Conservation (phyloP, 805 yeast genomes). For the Barnettozyma populi region DNA sequence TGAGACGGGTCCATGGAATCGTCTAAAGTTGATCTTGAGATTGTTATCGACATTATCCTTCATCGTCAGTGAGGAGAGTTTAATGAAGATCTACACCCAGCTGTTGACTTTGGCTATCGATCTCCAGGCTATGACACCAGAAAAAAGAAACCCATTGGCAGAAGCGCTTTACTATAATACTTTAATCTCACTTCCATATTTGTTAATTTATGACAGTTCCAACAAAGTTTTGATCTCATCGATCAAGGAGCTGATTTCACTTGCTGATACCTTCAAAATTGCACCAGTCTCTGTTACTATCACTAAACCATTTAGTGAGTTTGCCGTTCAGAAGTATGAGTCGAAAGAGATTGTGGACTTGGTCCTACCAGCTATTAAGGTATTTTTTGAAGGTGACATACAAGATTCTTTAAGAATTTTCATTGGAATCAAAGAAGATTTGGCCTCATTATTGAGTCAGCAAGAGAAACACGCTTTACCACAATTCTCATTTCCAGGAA, state of each 20-base stretch:
- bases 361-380: slow-evolving; percentile 42
- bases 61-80: slow-evolving; percentile 47
- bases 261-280: slow-evolving; percentile 38
- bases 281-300: slow-evolving; percentile 18
- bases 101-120: slow-evolving; percentile 52
- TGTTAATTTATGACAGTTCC: slow-evolving; percentile 39
- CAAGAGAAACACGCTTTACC: slow-evolving; percentile 19
- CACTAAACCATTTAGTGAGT: slow-evolving; percentile 23
- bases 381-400: slow-evolving; percentile 16
- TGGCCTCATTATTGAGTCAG: slow-evolving; percentile 13
- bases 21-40: slow-evolving; percentile 64
- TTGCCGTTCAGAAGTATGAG: slow-evolving; percentile 40
- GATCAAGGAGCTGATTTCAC: slow-evolving; percentile 31
- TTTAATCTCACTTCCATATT: slow-evolving; percentile 60
- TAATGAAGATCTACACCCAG: slow-evolving; percentile 44
- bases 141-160: slow-evolving; percentile 50
- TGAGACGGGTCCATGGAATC: slow-evolving; percentile 59
- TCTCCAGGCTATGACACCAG: slow-evolving; percentile 37
- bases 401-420: slow-evolving; percentile 27
- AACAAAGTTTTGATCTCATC: slow-evolving; percentile 35
- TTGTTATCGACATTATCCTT: slow-evolving; percentile 64
- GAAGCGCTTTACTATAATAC: slow-evolving; percentile 64
- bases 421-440: slow-evolving; percentile 28
- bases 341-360: slow-evolving; percentile 44
- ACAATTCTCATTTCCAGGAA: slow-evolving; percentile 30